Conservation (phyloP, 163 green algal species). For the Chlorella variabilis region DNA sequence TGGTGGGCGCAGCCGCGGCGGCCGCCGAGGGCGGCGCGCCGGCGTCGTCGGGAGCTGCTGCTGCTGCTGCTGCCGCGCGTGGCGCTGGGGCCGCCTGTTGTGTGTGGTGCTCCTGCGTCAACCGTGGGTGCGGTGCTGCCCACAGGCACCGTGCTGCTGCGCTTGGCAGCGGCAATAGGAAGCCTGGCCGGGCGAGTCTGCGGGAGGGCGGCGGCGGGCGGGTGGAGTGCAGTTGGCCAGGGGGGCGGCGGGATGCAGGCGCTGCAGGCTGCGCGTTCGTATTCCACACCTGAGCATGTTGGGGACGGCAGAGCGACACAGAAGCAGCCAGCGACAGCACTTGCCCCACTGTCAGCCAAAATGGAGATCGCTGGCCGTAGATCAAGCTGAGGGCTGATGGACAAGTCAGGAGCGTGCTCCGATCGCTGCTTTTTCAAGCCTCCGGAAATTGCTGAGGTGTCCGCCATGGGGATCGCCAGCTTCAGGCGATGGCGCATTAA, state of each 20-base stretch:
- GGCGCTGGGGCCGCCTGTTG: background rate
- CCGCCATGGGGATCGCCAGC: too few species aligned
- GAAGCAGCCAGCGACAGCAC: too few species aligned
- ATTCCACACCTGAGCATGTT: too few species aligned
- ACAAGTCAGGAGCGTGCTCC: too few species aligned
- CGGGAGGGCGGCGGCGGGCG: background rate
- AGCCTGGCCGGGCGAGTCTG: background rate
- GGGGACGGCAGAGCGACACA: too few species aligned
- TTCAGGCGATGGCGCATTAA: too few species aligned
- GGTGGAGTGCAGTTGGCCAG: background rate
- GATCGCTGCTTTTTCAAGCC: too few species aligned
- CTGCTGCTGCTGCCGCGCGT: background rate
- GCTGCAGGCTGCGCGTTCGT: background rate
- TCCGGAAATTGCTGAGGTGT: too few species aligned
- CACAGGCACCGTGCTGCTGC: background rate
- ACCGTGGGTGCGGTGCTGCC: background rate
- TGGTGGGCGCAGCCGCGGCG: conserved; percentile 2
- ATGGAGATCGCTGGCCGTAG: too few species aligned
- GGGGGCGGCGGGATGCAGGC: background rate
- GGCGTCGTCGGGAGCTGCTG: background rate
- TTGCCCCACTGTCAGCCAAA: too few species aligned
- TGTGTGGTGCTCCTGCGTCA: background rate
- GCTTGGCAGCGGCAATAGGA: background rate
- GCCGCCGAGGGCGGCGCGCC: background rate
- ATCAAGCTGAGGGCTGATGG: too few species aligned